Percentiles rank a stretch among this genome's conserved stretches.
Conservation (phyloP, 192 early-diverging fungal genomes). For the Lobosporangium transversale region DNA sequence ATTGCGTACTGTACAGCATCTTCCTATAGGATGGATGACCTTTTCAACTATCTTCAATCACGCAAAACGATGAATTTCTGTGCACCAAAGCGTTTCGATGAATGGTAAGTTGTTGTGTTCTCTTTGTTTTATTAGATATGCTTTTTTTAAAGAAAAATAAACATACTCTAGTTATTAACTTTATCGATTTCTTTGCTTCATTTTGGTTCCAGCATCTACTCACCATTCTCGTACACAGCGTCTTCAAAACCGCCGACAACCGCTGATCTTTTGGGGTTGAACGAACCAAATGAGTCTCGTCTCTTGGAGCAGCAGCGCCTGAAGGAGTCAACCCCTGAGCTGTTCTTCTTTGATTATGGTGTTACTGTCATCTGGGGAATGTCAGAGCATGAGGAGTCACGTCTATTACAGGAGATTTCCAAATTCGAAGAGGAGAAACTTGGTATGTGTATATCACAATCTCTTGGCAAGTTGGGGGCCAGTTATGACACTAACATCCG, state of each 20-base stretch:
- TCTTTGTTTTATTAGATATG: no score
- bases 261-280: conserved; percentile 48
- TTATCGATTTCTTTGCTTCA: neutral
- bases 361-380: conserved; percentile 98
- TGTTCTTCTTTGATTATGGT: conserved; percentile 94
- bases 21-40: conserved; percentile 78
- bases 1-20: conserved; percentile 89
- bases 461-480: no score
- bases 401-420: conserved; percentile 75
- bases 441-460: conserved; percentile 43
- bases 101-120: conserved; percentile 80
- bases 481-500: no score
- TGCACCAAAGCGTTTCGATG: conserved; percentile 81
- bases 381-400: conserved; percentile 81
- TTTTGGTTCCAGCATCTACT: conserved; percentile 69
- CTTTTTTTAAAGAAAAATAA: no score
- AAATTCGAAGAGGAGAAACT: conserved; percentile 81
- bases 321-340: conserved; percentile 62
- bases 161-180: neutral
- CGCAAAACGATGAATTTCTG: conserved; percentile 70
- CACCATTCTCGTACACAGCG: conserved; percentile 59
- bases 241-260: conserved; percentile 58
- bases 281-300: conserved; percentile 32
- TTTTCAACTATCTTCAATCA: conserved; percentile 80
- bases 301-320: conserved; percentile 21